These are phyloP conservation scores for Apiospora kogelbergensis DNA, from an alignment of 2,329 filamentous ascomycete species.

Conservation along the genomic window DNA sequence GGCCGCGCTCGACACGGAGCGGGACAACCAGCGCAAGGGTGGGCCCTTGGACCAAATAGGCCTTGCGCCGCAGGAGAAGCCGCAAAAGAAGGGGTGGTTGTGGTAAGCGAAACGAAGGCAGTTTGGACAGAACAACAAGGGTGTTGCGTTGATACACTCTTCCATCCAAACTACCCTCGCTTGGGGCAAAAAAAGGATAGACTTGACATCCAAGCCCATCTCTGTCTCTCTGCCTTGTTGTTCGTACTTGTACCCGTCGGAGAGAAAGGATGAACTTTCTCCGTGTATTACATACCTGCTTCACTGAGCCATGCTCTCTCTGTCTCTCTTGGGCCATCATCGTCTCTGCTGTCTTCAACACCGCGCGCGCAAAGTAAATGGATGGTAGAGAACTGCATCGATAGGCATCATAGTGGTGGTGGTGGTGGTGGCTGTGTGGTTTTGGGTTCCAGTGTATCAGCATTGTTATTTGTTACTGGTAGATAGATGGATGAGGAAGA, in stretches of 20 bases:
- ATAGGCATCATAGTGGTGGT: neutral
- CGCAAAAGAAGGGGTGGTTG: constrained; percentile 48
- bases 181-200: neutral
- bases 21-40: constrained; percentile 49
- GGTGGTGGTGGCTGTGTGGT: too few relatives aligned
- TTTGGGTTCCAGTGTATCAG: neutral
- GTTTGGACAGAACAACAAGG: neutral
- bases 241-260: neutral
- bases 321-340: neutral
- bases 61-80: constrained; percentile 30
- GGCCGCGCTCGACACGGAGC: constrained; percentile 48
- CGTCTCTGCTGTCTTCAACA: neutral
- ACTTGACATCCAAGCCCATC: neutral
- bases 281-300: neutral
- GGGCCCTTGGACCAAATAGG: constrained; percentile 53
- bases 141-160: too few relatives aligned
- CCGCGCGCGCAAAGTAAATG: neutral
- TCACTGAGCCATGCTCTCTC: neutral
- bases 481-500: neutral
- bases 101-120: constrained; percentile 30
- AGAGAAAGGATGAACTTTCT: neutral
- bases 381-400: neutral
- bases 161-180: neutral
- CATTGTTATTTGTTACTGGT: neutral
- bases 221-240: neutral